phyloP scores from a whole-genome alignment of 352 stramenopile genomes.

The Phytopythium kandeliae region DNA sequence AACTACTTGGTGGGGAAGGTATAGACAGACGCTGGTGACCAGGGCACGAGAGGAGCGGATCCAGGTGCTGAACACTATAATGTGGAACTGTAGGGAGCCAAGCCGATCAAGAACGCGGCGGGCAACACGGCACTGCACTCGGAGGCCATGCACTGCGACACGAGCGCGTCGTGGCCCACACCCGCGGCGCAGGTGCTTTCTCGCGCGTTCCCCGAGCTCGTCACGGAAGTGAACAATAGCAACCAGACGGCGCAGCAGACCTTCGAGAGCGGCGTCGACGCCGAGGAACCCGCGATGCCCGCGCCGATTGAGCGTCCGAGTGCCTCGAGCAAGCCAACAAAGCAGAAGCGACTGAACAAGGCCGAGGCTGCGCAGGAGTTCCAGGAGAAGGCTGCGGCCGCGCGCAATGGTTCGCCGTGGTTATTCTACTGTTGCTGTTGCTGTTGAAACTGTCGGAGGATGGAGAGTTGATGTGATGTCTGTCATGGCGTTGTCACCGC shows the following conservation, averaged over 20 bases:
- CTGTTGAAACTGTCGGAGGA: neutral
- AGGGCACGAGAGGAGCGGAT: too few species aligned
- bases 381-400: conserved; percentile 38
- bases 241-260: conserved; percentile 54
- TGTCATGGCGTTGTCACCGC: neutral
- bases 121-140: conserved; percentile 67
- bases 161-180: conserved; percentile 46
- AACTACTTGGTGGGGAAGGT: conserved; percentile 61
- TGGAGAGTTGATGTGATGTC: conserved; percentile 5
- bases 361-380: conserved; percentile 23
- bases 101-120: conserved; percentile 44
- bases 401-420: conserved; percentile 39
- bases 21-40: neutral
- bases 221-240: conserved; percentile 43
- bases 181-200: conserved; percentile 31
- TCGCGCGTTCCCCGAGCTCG: conserved; percentile 50
- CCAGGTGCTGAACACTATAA: neutral
- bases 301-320: conserved; percentile 11
- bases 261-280: conserved; percentile 60
- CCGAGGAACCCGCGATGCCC: conserved; percentile 25
- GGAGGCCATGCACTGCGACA: conserved; percentile 72
- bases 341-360: conserved; percentile 21
- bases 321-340: conserved; percentile 17
- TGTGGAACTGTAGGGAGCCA: conserved; percentile 32
- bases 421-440: neutral